These are phyloP conservation scores for Oropetium thomaeum DNA, from an alignment of 176 grass and related monocot species.

Conservation along the genomic window DNA sequence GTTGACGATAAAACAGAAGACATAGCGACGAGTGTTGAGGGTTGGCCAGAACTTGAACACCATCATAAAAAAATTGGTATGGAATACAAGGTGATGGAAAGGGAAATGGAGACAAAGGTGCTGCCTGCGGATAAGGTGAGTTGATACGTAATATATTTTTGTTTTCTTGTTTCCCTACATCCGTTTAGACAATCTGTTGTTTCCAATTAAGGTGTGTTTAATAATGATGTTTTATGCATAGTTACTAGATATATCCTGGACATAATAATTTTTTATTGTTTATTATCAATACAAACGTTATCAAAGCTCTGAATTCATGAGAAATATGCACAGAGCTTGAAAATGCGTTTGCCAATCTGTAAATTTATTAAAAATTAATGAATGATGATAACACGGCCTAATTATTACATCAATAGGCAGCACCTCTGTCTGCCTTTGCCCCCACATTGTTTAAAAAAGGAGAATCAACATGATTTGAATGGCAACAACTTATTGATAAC, in stretches of 20 bases:
- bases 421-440: too few species aligned
- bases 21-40: neutral
- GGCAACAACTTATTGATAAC: too few species aligned
- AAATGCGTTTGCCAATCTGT: neutral
- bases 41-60: neutral
- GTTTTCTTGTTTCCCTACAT: neutral
- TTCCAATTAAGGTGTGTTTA: neutral
- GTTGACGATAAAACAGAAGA: neutral
- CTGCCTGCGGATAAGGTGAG: constrained; percentile 23
- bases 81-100: neutral
- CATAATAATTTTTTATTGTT: neutral
- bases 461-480: too few species aligned
- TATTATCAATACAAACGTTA: neutral
- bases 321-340: neutral
- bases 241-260: neutral
- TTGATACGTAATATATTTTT: too few species aligned
- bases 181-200: neutral
- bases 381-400: neutral
- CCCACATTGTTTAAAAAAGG: too few species aligned
- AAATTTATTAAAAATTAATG: neutral
- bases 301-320: neutral
- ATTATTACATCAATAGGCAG: too few species aligned
- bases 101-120: neutral
- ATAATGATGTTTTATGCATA: neutral
- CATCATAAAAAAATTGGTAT: neutral